Conservation (phyloP, 495 filamentous ascomycete genomes). For the Podospora pseudoanserina region DNA sequence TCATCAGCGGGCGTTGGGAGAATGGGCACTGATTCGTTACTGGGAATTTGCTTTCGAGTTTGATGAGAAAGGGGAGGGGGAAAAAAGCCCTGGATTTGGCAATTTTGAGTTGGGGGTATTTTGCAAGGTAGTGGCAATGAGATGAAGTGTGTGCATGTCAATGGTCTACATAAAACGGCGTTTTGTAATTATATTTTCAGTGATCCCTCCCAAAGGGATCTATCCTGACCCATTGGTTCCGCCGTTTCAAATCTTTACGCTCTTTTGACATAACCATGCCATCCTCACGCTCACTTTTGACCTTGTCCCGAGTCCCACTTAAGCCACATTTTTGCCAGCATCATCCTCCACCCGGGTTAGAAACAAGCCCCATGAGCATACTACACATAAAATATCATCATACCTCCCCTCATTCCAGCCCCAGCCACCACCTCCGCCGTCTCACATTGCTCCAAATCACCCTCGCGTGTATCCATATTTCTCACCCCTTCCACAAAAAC, state of each 20-base stretch:
- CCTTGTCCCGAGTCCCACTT: no score
- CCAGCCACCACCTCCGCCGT: no score
- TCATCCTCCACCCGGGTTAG: no score
- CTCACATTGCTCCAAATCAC: no score
- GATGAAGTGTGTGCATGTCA: background rate
- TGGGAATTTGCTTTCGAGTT: background rate
- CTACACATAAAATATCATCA: no score
- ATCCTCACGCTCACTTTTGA: background rate
- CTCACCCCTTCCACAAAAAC: no score
- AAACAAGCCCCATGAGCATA: no score
- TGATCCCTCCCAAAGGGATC: background rate
- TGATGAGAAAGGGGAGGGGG: background rate
- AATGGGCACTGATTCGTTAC: background rate
- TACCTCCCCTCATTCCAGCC: no score
- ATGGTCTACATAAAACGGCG: background rate
- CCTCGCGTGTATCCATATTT: no score
- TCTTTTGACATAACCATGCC: background rate
- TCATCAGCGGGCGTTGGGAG: slow-evolving; percentile 12
- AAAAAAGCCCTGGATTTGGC: background rate
- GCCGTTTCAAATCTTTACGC: background rate
- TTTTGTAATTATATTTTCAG: background rate
- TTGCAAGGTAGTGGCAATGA: background rate
- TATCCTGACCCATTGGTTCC: background rate
- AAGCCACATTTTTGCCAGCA: no score
- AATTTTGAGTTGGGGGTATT: background rate